Conservation (phyloP, 164 flowering plant species). For the Tinospora cordifolia region DNA sequence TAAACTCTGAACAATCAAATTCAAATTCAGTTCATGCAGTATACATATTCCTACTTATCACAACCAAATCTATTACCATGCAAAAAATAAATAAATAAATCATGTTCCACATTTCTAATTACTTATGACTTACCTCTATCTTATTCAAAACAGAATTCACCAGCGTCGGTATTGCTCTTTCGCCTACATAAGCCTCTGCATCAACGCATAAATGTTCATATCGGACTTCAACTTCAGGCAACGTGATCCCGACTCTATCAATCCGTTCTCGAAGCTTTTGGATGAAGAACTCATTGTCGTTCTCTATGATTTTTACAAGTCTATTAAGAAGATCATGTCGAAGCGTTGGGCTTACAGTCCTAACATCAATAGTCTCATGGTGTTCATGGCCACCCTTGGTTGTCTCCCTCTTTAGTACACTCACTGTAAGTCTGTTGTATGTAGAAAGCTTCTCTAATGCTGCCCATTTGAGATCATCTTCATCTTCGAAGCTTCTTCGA, state of each 20-base stretch:
- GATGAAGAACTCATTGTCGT: constrained; percentile 48
- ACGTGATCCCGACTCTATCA: constrained; percentile 20
- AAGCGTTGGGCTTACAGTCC: constrained; percentile 24
- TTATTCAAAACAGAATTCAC: constrained; percentile 9
- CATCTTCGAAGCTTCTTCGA: constrained; percentile 36
- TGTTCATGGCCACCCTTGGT: constrained; percentile 16
- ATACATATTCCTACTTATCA: neutral
- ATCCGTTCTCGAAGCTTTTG: constrained; percentile 39
- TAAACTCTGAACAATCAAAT: constrained; percentile 14
- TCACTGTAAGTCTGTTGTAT: constrained; percentile 33
- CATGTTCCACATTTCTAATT: neutral
- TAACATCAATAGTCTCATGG: constrained; percentile 29
- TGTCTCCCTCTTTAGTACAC: constrained; percentile 20
- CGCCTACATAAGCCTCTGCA: constrained; percentile 14
- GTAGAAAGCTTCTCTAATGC: constrained; percentile 59
- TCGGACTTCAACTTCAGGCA: constrained; percentile 15
- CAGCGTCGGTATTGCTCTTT: constrained; percentile 14
- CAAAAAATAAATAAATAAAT: too few relatives aligned
- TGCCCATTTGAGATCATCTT: constrained; percentile 61
- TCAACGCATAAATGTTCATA: constrained; percentile 14
- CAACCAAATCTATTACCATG: neutral
- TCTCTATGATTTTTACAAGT: constrained; percentile 33
- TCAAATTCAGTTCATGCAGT: neutral
- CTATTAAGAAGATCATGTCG: constrained; percentile 32
- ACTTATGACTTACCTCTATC: constrained; percentile 8